Evolutionary conservation across 306 rosid genomes (phyloP).

Genomic region (Hippophae rhamnoides): DNA sequence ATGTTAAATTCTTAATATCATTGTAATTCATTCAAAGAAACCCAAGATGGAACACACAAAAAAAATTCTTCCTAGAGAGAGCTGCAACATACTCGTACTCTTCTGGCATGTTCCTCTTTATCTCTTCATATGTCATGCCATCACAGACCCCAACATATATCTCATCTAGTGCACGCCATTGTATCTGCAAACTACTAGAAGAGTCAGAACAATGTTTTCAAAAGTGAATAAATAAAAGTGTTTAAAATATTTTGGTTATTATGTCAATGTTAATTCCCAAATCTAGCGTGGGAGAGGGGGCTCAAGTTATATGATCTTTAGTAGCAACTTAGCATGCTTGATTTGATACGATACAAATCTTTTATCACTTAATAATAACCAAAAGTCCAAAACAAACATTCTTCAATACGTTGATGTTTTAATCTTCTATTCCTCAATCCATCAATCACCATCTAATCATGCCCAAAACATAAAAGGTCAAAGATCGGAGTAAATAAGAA

Average conservation of each 20-base stretch:
- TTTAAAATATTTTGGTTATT: background rate
- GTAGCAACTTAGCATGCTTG: too few species aligned
- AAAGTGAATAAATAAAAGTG: conserved; percentile 1
- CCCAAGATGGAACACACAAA: background rate
- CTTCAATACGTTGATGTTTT: too few species aligned
- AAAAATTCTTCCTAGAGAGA: conserved; percentile 7
- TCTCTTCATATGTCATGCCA: conserved; percentile 92
- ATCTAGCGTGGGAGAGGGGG: too few species aligned
- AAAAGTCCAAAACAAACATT: too few species aligned
- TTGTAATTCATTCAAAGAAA: background rate
- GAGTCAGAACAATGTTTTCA: conserved; percentile 4
- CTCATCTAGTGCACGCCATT: conserved; percentile 99
- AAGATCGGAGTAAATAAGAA: background rate
- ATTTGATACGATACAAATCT: too few species aligned
- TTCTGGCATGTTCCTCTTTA: conserved; percentile 94
- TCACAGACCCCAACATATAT: conserved; percentile 88
- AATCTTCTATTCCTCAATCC: background rate
- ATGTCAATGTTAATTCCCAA: background rate
- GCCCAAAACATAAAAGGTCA: background rate
- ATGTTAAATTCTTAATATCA: background rate
- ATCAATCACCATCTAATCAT: background rate
- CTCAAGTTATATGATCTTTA: too few species aligned
- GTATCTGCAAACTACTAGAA: conserved; percentile 47
- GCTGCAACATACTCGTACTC: conserved; percentile 72
- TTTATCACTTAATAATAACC: too few species aligned